Percentiles rank a stretch among this genome's conserved stretches.
Evolutionary conservation across 176 grass and related monocot genomes (phyloP).

Genomic region (Phragmites australis): DNA sequence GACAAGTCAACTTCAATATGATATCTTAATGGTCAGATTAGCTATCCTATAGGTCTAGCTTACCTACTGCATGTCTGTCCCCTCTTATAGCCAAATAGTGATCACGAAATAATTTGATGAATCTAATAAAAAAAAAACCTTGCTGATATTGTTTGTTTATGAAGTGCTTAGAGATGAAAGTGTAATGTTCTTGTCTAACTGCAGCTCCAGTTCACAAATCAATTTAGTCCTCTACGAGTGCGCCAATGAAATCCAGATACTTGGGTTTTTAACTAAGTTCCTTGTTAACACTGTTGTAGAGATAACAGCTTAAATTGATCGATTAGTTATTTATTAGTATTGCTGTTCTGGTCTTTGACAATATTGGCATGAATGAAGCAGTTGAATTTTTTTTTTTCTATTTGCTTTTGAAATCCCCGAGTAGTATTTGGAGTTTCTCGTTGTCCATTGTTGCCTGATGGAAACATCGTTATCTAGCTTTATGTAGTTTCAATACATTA

Average conservation of each 20-base stretch:
- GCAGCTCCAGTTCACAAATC: too few species aligned
- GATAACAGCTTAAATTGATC: neutral
- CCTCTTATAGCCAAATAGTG: neutral
- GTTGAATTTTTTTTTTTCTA: neutral
- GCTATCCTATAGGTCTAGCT: neutral
- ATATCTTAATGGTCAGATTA: conserved; percentile 4
- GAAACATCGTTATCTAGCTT: neutral
- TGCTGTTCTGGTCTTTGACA: neutral
- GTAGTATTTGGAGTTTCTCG: neutral
- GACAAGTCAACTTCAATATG: neutral
- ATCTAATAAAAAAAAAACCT: neutral
- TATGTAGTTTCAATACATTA: neutral
- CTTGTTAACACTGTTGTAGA: too few species aligned
- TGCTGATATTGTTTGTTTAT: neutral
- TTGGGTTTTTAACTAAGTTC: too few species aligned
- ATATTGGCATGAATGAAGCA: conserved; percentile 5
- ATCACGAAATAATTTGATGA: neutral
- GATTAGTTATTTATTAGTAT: neutral
- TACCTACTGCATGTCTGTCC: neutral
- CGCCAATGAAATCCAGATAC: too few species aligned
- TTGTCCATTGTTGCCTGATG: conserved; percentile 3
- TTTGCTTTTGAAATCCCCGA: neutral
- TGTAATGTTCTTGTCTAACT: conserved; percentile 31
- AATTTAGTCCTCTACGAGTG: too few species aligned
- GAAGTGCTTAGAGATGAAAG: conserved; percentile 9